Evolutionary conservation across 257 asterid genomes (phyloP), one percentile per base, ranked within the genome.

Genomic region (Lavandula angustifolia): DNA sequence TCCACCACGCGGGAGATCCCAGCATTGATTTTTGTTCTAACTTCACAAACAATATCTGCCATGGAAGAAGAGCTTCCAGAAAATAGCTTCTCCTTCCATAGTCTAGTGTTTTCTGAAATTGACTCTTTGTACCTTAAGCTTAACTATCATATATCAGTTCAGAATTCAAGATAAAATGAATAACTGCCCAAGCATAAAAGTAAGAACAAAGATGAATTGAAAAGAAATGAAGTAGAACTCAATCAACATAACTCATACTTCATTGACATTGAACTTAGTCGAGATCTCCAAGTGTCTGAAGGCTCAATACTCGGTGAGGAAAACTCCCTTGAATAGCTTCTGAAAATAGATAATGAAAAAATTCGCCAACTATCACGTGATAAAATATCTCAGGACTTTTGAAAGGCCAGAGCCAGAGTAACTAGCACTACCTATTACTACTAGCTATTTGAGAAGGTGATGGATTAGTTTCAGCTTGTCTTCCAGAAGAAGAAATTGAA

Each of bases 1-100:
- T 61, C 96, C 89, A 88, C 82, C 85, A 91, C 76, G 73, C 82
- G 82, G 47, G 96, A 78, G 16, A 89, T 80, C 55, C 94, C 96
- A 61, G 85, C 85, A 76, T 74, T 79, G 40, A 81, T 77, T 78
- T 85, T 92, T 71, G 85, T 78, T 82, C 79, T 72, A 54, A 74
- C 92, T 66, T 86, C 95, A 42, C 81, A 77, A 52, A 95, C 83
- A 53, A 83, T 80, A 62, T 88, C 96, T 31, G 95, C 80, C 85
- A 84, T 72, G 50, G 95, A 85, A 50, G 83, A 58, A 46, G 83
- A 58, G 81, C 78, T 88, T 62, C 91, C 80, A 60, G 94, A 80
- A 75, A 88, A 83, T 61, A 88, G 76, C 80, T 78, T 86, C 70
- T 91, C 98, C 74, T 75, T 91, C 96, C 87, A 88, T 59, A 82